These are phyloP conservation scores for Tolypocladium inflatum DNA, from an alignment of 2,329 filamentous ascomycete species.

Conservation along the genomic window DNA sequence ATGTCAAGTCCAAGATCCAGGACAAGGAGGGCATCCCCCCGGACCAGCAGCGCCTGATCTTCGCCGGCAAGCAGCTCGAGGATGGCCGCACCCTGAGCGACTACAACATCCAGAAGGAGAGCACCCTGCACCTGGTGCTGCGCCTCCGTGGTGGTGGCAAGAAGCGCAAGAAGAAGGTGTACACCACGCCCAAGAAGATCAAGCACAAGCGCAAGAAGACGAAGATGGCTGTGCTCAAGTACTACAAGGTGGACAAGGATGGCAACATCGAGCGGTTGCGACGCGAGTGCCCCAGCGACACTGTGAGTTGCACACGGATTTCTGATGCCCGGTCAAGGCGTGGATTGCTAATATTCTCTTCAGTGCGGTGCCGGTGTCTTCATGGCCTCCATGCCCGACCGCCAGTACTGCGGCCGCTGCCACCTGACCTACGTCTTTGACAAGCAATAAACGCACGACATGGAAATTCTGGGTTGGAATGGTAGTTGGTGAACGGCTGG, in stretches of 20 bases:
- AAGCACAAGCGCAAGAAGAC: constrained; percentile 99
- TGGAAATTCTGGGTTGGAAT: constrained; percentile 17
- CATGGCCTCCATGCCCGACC: constrained; percentile 99
- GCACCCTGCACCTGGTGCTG: constrained; percentile 94
- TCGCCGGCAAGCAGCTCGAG: constrained; percentile 99
- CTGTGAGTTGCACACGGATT: constrained; percentile 46
- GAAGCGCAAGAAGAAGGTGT: constrained; percentile 99
- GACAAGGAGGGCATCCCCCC: constrained; percentile 99
- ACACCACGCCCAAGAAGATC: constrained; percentile 99
- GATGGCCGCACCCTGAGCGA: constrained; percentile 97
- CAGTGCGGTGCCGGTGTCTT: constrained; percentile 99
- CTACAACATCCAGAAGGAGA: constrained; percentile 99
- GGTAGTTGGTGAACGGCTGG: constrained; percentile 17
- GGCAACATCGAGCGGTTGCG: constrained; percentile 99
- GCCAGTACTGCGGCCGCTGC: constrained; percentile 86
- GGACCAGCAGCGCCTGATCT: constrained; percentile 99
- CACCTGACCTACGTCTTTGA: constrained; percentile 67
- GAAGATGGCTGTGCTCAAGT: constrained; percentile 99
- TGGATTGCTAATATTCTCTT: background rate
- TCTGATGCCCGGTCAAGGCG: too few species aligned
- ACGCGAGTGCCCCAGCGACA: constrained; percentile 90
- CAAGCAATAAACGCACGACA: constrained; percentile 43
- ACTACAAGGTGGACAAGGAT: constrained; percentile 99
- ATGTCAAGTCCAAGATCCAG: constrained; percentile 98
- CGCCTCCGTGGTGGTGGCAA: constrained; percentile 97